Evolutionary conservation across 2,329 filamentous ascomycete species (phyloP).

Genomic region (Gyromitra esculenta): DNA sequence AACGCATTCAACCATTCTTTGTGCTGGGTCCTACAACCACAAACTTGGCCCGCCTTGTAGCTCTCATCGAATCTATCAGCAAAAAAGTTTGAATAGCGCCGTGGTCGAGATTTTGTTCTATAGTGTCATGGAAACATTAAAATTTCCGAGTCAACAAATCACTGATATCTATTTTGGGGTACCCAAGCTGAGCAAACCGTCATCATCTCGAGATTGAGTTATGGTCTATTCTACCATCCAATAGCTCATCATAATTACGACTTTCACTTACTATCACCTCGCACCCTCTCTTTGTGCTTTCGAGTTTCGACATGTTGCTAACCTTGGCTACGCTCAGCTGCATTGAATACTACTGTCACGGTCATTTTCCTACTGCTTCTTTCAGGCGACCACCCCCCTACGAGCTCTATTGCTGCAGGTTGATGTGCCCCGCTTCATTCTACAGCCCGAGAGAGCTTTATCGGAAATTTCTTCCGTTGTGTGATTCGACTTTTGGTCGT

Average conservation of each 20-base stretch:
- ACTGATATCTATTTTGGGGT: slow-evolving; percentile 3
- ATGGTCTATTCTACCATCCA: background rate
- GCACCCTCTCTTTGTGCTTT: slow-evolving; percentile 38
- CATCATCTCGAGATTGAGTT: background rate
- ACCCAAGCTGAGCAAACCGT: background rate
- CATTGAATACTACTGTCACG: slow-evolving; percentile 20
- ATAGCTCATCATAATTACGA: background rate
- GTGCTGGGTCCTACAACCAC: background rate
- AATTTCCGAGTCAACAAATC: background rate
- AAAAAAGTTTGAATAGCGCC: background rate
- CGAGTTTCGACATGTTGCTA: slow-evolving; percentile 38
- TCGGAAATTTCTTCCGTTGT: slow-evolving; percentile 3
- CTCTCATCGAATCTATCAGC: background rate
- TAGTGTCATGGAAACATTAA: background rate
- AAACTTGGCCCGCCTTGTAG: slow-evolving; percentile 1
- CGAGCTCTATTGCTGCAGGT: slow-evolving; percentile 10
- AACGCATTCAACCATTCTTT: slow-evolving; percentile 19
- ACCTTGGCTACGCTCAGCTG: slow-evolving; percentile 26
- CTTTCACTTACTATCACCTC: background rate
- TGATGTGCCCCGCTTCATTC: slow-evolving; percentile 18
- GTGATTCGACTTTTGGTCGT: background rate
- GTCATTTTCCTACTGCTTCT: slow-evolving; percentile 21
- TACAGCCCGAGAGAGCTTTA: slow-evolving; percentile 6
- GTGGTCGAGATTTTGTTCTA: background rate
- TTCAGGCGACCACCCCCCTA: slow-evolving; percentile 11